Base-by-base conservation (phyloP, 306 rosid species). In the Luffa acutangula region DNA sequence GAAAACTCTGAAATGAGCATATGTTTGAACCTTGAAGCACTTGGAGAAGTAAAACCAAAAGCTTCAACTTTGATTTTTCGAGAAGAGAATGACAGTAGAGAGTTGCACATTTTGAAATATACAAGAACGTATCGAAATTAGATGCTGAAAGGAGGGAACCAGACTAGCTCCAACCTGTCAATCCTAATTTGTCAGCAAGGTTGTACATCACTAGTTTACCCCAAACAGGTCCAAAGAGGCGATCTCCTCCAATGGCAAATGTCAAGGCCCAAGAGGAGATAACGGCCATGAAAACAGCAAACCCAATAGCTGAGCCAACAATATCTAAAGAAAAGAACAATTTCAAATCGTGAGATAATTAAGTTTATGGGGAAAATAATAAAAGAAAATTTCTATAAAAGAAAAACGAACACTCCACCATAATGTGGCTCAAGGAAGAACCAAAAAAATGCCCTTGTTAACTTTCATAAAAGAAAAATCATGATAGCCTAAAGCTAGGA, bases 261-360 rank as follows among this genome's bases (percentile, higher is more conserved):
- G 97, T 91, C 63, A 95, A 82, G 71, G 97, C 93, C 98, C 99
- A 95, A 3, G 97, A 89, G 71, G 88, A 82, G 51, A 95, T 87
- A 71, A 95, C 83, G 5, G 80, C 85, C 0, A 95, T 8, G 72
- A 85, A 95, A 49, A 93, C 37, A 21, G 87, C 34, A 85, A 91
- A 91, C 48, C 99, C 97, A 81, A 90, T 81, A 46, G 96, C 99
- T 6, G 99, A 95, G 63, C 93, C 66, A 5, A 85, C 80, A 20
- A 91, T 86, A 88, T 89, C 97, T 91, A 82, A 82, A 67, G 51
- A 43, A 77, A 77, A 80, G 76, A 53, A 34, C 21, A 78, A 33
- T 51, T 54, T 53, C 75, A 70, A 20, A 59, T 41, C 13, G 37
- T 75, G 56, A 87, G 80, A 76, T 59, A 5, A 53, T 77, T 59